Evolutionary conservation across 495 filamentous ascomycete species (phyloP).

Genomic region (Penicillium robsamsonii): DNA sequence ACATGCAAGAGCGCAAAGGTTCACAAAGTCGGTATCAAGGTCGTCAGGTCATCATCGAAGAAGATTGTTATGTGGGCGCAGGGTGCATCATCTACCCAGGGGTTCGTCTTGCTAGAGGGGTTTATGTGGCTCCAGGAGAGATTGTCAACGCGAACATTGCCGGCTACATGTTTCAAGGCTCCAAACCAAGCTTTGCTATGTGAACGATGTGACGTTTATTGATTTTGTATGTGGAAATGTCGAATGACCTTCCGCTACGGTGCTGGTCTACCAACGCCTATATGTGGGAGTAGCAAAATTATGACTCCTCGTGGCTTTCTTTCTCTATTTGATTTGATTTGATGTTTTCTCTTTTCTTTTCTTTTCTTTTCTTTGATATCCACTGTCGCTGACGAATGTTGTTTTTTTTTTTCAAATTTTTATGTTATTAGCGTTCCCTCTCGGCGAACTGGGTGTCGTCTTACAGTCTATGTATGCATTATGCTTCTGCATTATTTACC

Average conservation of each 20-base stretch:
- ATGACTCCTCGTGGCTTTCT: neutral
- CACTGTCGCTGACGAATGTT: slow-evolving; percentile 4
- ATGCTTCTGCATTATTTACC: neutral
- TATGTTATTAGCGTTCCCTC: neutral
- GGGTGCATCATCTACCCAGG: slow-evolving; percentile 77
- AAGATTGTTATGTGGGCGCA: slow-evolving; percentile 86
- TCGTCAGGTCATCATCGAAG: slow-evolving; percentile 73
- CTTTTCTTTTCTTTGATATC: slow-evolving; percentile 9
- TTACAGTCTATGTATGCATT: slow-evolving; percentile 1
- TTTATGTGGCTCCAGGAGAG: slow-evolving; percentile 47
- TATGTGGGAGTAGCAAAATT: neutral
- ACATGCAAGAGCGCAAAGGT: slow-evolving; percentile 72
- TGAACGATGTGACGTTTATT: slow-evolving; percentile 22
- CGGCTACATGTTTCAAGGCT: slow-evolving; percentile 46
- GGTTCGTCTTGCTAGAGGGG: slow-evolving; percentile 41
- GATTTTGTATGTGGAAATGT: slow-evolving; percentile 5
- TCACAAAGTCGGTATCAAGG: slow-evolving; percentile 71
- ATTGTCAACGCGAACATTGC: slow-evolving; percentile 47
- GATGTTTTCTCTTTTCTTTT: neutral
- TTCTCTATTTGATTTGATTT: neutral
- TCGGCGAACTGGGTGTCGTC: neutral
- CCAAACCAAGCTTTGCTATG: slow-evolving; percentile 43
- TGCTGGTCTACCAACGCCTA: neutral
- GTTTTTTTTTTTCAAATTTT: neutral
- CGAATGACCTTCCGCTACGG: neutral